These are phyloP conservation scores for Solanum rostratum DNA, from an alignment of 257 asterid genomes.

Conservation along the genomic window DNA sequence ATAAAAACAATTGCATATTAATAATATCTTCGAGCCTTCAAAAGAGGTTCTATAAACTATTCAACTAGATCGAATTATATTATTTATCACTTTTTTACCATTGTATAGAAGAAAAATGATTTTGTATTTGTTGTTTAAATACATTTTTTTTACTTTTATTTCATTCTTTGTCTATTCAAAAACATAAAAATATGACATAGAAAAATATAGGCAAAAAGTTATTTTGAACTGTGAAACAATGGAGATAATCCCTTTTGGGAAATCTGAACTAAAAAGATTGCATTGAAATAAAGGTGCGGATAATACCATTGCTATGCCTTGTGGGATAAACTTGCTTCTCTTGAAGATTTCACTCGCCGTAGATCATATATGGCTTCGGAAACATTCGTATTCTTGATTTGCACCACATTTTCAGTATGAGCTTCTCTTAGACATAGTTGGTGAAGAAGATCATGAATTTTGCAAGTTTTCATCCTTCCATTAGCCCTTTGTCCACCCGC, in stretches of 20 bases:
- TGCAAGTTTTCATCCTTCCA: background rate
- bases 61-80: background rate
- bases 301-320: background rate
- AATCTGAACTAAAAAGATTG: no score
- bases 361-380: background rate
- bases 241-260: no score
- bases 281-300: background rate
- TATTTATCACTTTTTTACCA: no score
- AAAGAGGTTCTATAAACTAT: background rate
- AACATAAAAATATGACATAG: background rate
- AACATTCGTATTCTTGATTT: background rate
- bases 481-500: fast-evolving
- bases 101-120: no score
- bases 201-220: no score
- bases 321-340: background rate
- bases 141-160: no score
- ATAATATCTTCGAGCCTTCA: no score
- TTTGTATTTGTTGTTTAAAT: no score
- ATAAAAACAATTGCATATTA: no score
- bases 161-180: no score
- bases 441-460: slow-evolving; percentile 1
- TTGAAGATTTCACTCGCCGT: background rate
- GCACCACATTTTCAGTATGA: background rate
- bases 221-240: no score
- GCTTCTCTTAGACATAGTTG: background rate